Evolutionary conservation across 371 early-diverging fungal species (phyloP).

Genomic region (Sporodiniella umbellata): DNA sequence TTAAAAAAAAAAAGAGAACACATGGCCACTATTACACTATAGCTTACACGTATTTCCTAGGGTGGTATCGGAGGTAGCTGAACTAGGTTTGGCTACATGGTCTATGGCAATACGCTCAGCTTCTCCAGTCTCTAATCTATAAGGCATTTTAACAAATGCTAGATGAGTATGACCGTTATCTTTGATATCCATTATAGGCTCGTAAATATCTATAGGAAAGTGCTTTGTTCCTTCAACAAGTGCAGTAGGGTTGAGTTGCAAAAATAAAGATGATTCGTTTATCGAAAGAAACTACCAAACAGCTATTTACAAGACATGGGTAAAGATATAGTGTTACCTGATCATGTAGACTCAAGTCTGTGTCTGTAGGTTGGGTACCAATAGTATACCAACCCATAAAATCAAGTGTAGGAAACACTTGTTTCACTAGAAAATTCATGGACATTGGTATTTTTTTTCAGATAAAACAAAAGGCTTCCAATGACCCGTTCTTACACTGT

Average conservation of each 20-base stretch:
- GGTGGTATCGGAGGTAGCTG: constrained; percentile 51
- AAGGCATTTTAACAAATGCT: constrained; percentile 65
- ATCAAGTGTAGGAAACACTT: constrained; percentile 82
- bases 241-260: constrained; percentile 70
- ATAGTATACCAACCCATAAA: constrained; percentile 86
- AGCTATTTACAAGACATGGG: background rate
- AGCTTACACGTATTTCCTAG: constrained; percentile 57
- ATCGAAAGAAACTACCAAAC: constrained; percentile 55
- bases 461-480: background rate
- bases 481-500: constrained; percentile 65
- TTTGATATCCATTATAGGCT: constrained; percentile 72
- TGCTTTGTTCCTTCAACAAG: constrained; percentile 46
- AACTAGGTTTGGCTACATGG: constrained; percentile 67
- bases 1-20: background rate
- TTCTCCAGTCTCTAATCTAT: constrained; percentile 79
- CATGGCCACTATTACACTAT: background rate
- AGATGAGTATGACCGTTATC: constrained; percentile 48
- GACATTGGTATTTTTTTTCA: background rate
- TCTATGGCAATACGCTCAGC: constrained; percentile 87
- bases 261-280: constrained; percentile 76
- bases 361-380: constrained; percentile 56
- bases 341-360: constrained; percentile 70
- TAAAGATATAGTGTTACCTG: too few species aligned
- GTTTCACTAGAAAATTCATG: constrained; percentile 62
- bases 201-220: constrained; percentile 79